These are phyloP conservation scores for Penicillium corylophilum DNA, from an alignment of 2,329 filamentous ascomycete genomes.

Conservation along the genomic window DNA sequence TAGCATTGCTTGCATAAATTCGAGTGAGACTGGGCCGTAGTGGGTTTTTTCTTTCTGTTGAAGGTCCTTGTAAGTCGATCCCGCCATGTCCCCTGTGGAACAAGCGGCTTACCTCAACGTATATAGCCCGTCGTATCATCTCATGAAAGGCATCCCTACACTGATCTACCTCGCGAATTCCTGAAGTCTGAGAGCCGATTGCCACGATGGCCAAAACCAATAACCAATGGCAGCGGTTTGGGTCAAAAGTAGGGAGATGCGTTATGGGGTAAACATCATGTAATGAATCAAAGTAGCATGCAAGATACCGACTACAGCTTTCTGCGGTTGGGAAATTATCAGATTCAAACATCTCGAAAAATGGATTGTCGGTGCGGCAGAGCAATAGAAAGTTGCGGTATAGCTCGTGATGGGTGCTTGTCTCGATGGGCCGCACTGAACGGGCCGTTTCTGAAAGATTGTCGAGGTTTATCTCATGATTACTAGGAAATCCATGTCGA, in stretches of 20 bases:
- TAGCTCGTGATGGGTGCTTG: slow-evolving; percentile 30
- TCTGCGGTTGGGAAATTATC: slow-evolving; percentile 29
- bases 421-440: slow-evolving; percentile 19
- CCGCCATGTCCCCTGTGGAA: background rate
- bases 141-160: slow-evolving; percentile 41
- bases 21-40: slow-evolving; percentile 19
- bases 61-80: slow-evolving; percentile 1
- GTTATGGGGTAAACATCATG: slow-evolving; percentile 43
- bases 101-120: slow-evolving; percentile 30
- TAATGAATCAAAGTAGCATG: slow-evolving; percentile 41
- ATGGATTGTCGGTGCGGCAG: slow-evolving; percentile 30
- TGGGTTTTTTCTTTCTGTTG: slow-evolving; percentile 29
- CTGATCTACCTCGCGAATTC: slow-evolving; percentile 26
- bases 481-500: slow-evolving; percentile 26
- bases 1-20: slow-evolving; percentile 31
- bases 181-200: slow-evolving; percentile 41
- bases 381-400: slow-evolving; percentile 30
- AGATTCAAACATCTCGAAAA: slow-evolving; percentile 34
- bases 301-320: slow-evolving; percentile 32
- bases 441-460: slow-evolving; percentile 13
- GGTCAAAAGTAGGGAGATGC: slow-evolving; percentile 39
- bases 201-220: slow-evolving; percentile 41
- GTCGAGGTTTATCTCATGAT: slow-evolving; percentile 18
- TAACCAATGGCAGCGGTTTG: slow-evolving; percentile 41
- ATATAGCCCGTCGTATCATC: slow-evolving; percentile 41